phyloP scores from a whole-genome alignment of 495 filamentous ascomycete species.

The Daldinia loculata region DNA sequence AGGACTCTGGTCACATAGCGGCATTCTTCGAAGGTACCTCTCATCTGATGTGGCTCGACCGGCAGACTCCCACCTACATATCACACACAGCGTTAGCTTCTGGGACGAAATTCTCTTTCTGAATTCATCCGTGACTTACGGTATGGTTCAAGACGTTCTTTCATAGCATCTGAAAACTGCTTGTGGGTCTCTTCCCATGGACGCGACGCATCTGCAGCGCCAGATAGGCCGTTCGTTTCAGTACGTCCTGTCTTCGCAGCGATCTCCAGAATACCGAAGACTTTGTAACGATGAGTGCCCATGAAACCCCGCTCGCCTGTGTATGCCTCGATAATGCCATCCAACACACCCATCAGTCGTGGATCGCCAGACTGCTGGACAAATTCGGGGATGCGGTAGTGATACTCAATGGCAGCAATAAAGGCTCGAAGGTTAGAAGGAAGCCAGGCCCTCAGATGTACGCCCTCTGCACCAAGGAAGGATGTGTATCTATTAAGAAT shows the following conservation, averaged over 20 bases:
- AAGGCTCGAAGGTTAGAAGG: slow-evolving; percentile 61
- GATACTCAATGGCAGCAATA: slow-evolving; percentile 60
- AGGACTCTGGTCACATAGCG: slow-evolving; percentile 55
- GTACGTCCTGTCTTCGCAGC: slow-evolving; percentile 60
- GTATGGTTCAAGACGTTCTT: slow-evolving; percentile 59
- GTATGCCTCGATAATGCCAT: slow-evolving; percentile 60
- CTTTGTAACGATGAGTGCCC: slow-evolving; percentile 63
- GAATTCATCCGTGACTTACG: slow-evolving; percentile 36
- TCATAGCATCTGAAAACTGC: slow-evolving; percentile 63
- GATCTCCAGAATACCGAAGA: slow-evolving; percentile 62
- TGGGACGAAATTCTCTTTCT: neutral
- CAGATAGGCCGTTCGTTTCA: slow-evolving; percentile 60
- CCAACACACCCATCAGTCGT: slow-evolving; percentile 56
- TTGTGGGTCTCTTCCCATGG: slow-evolving; percentile 62
- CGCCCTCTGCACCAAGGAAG: slow-evolving; percentile 58
- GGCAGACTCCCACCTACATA: slow-evolving; percentile 44
- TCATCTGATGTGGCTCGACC: slow-evolving; percentile 60
- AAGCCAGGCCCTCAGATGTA: slow-evolving; percentile 60
- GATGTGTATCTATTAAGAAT: slow-evolving; percentile 49
- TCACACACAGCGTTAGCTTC: slow-evolving; percentile 8
- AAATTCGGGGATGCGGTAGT: slow-evolving; percentile 60
- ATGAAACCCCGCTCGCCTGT: slow-evolving; percentile 61
- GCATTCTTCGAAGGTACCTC: slow-evolving; percentile 61
- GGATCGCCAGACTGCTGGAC: slow-evolving; percentile 57
- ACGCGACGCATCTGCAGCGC: slow-evolving; percentile 49